A percentile compares a stretch with the other conserved stretches of the same genome.
Conservation (phyloP, 2,329 filamentous ascomycete species). For the Lasiodiplodia theobromae region DNA sequence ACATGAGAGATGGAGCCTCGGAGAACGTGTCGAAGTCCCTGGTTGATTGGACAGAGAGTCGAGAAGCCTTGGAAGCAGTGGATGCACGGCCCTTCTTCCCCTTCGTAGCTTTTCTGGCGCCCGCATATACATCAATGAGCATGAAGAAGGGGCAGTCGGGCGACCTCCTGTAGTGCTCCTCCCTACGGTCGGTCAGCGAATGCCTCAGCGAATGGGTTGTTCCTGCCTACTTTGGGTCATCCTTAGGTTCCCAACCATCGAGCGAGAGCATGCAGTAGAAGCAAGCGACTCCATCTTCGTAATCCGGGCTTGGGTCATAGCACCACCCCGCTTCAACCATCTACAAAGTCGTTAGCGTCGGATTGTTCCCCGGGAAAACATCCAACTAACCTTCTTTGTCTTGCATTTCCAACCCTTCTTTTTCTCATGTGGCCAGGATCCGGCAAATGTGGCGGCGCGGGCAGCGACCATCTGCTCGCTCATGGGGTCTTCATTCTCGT, state of each 20-base stretch:
- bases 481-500: conserved; percentile 75
- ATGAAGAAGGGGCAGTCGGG: conserved; percentile 84
- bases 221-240: conserved; percentile 78
- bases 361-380: neutral
- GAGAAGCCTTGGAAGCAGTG: conserved; percentile 71
- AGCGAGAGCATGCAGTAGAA: conserved; percentile 88
- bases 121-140: conserved; percentile 64
- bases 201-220: neutral
- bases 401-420: conserved; percentile 92
- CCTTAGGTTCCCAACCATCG: conserved; percentile 92
- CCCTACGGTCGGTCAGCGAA: conserved; percentile 55
- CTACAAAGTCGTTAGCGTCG: conserved; percentile 50
- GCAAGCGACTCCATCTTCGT: conserved; percentile 89
- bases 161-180: conserved; percentile 84
- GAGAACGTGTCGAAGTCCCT: conserved; percentile 48
- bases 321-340: conserved; percentile 94
- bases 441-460: conserved; percentile 82
- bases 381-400: conserved; percentile 75
- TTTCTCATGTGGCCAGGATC: conserved; percentile 85
- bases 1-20: conserved; percentile 48
- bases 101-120: conserved; percentile 61
- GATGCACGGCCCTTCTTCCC: conserved; percentile 34
- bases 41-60: conserved; percentile 62
- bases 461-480: conserved; percentile 75
- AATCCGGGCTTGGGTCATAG: conserved; percentile 83